These are phyloP conservation scores for Zasmidium cellare DNA, from an alignment of 2,329 filamentous ascomycete genomes.

Conservation along the genomic window DNA sequence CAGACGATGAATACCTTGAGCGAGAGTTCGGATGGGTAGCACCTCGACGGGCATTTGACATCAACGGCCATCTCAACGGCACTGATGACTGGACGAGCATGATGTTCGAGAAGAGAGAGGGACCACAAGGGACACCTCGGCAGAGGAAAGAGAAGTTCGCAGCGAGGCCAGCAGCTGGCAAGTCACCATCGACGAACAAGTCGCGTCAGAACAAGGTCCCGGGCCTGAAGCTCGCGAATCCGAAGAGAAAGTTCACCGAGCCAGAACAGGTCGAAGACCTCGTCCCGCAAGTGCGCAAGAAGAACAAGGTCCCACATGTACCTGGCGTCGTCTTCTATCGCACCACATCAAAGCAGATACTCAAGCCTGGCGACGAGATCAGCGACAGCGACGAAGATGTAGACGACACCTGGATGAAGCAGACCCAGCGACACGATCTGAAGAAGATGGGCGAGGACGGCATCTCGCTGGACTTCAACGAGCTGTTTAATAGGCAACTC, in stretches of 20 bases:
- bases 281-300: conserved; percentile 25
- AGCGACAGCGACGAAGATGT: conserved; percentile 47
- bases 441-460: conserved; percentile 24
- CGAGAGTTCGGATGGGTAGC: conserved; percentile 31
- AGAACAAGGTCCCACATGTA: conserved; percentile 38
- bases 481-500: conserved; percentile 39
- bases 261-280: conserved; percentile 27
- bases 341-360: conserved; percentile 39
- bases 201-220: background rate
- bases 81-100: conserved; percentile 33
- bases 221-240: background rate
- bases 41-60: conserved; percentile 38
- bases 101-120: no score
- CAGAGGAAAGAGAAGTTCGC: background rate
- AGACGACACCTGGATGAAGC: conserved; percentile 39
- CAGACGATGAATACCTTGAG: background rate
- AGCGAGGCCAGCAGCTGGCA: background rate
- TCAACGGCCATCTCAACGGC: conserved; percentile 34
- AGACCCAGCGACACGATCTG: conserved; percentile 34
- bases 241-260: conserved; percentile 9
- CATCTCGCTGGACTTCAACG: conserved; percentile 36
- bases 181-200: background rate
- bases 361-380: conserved; percentile 39
- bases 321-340: conserved; percentile 41
- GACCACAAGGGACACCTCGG: conserved; percentile 7